Conservation (phyloP, 768 basidiomycete genomes). For the Fibroporia radiculosa region DNA sequence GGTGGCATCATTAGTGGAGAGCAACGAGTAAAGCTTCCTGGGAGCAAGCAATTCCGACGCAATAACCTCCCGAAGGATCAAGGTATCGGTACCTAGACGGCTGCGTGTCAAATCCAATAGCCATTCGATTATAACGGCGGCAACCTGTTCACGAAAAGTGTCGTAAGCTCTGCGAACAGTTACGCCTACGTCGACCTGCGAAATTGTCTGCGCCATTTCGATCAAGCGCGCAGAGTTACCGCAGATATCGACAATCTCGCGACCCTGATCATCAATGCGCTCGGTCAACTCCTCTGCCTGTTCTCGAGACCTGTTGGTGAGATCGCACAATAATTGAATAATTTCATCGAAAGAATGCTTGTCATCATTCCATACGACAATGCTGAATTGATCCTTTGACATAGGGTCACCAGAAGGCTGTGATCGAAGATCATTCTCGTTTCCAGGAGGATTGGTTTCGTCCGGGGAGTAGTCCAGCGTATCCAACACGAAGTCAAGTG, state of each 20-base stretch:
- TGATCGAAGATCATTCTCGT: constrained; percentile 62
- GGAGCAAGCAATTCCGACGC: constrained; percentile 61
- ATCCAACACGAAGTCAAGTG: constrained; percentile 76
- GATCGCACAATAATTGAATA: constrained; percentile 59
- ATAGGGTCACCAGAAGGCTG: constrained; percentile 68
- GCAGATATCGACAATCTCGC: constrained; percentile 79
- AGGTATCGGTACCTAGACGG: constrained; percentile 56
- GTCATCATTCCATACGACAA: constrained; percentile 95
- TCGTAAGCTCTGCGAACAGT: constrained; percentile 84
- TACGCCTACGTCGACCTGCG: constrained; percentile 87
- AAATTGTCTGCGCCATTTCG: constrained; percentile 70
- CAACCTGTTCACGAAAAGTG: constrained; percentile 82
- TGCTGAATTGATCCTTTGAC: constrained; percentile 66
- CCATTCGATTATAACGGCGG: constrained; percentile 81
- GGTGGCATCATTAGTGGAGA: constrained; percentile 27
- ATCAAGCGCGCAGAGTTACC: constrained; percentile 46
- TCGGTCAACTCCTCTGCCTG: constrained; percentile 51
- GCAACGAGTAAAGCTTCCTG: constrained; percentile 43
- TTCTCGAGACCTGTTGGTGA: constrained; percentile 41
- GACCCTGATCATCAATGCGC: constrained; percentile 69
- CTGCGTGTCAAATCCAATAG: constrained; percentile 72
- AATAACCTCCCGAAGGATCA: constrained; percentile 66
- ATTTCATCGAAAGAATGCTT: constrained; percentile 92
- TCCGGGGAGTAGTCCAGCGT: constrained; percentile 79
- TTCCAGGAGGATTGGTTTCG: constrained; percentile 58